Base-by-base conservation (phyloP, 192 early-diverging fungal species). In the Coemansia sp. region DNA sequence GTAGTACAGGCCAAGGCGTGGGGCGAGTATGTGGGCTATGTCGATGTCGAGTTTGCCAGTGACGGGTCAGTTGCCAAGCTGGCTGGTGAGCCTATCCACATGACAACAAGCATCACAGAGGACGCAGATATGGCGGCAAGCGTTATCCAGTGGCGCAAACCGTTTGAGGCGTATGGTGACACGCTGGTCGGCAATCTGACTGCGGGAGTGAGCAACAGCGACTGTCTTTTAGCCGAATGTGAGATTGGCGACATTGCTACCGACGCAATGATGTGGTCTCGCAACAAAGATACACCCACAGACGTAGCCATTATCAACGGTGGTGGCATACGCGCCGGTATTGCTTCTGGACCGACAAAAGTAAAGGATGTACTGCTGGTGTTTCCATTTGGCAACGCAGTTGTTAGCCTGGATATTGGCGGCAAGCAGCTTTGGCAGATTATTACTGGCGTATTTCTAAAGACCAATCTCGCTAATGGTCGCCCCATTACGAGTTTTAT, bases 1-100 rank as follows among this genome's bases (percentile, higher is more conserved):
- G 85, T 91, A 42, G 88, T 93, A 26, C 91, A 93, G 74, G 89
- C 89, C 44, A 76, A 87, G 66, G 67, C 88, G 47, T 88, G 82
- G 69, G 89, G 87, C 23, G 83, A 89, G 64, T 89, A 88, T 44
- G 81, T 89, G 23, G 89, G 87, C 26, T 84, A 86, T 43, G 60
- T 91, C 42, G 87, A 91, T 33, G 38, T 91, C 1, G 82, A 72
- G 7, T 87, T 89, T 74, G 76, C 88, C 64, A 42, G 69, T 0
- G 70, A 86, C 23, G 85, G 86, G 44, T 78, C 85, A 32, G 70
- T 89, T 35, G 69, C 85, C 13, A 52, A 50, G 23, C 69, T 89
- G 52, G 67, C 67, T 14, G 90, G 91, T 33, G 74, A 81, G 11
- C 87, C 90, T 1, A 85, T 91, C 52, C 82, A 86, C 17, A 77